Conservation (phyloP, 768 basidiomycete genomes). For the Pisolithus albus region DNA sequence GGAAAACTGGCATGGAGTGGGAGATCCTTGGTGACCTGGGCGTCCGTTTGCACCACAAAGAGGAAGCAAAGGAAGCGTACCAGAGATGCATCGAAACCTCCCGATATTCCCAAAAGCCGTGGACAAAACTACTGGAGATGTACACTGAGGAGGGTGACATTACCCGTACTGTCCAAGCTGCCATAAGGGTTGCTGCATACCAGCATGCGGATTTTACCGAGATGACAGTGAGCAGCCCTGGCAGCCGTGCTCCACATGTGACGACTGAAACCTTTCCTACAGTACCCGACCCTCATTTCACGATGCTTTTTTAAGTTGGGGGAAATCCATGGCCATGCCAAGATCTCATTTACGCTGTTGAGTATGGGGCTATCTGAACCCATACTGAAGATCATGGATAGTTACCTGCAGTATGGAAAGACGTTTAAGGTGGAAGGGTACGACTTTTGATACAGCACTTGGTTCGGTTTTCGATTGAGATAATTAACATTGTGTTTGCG, state of each 20-base stretch:
- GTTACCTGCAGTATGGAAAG: constrained; percentile 82
- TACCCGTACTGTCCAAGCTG: constrained; percentile 82
- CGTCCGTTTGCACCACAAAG: constrained; percentile 89
- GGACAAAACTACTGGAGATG: constrained; percentile 90
- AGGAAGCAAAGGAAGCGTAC: constrained; percentile 97
- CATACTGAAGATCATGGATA: constrained; percentile 89
- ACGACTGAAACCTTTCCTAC: constrained; percentile 7
- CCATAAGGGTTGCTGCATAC: constrained; percentile 89
- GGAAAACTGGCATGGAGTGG: constrained; percentile 97
- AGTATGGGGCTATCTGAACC: constrained; percentile 92
- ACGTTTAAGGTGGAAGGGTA: constrained; percentile 83
- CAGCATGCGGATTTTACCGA: constrained; percentile 86
- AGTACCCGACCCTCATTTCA: constrained; percentile 91
- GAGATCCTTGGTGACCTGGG: constrained; percentile 96
- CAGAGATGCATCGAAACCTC: constrained; percentile 87
- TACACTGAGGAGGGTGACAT: constrained; percentile 97
- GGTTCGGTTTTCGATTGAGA: not conserved
- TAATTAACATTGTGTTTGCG: not conserved
- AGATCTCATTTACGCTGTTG: constrained; percentile 86
- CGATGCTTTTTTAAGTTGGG: constrained; percentile 91
- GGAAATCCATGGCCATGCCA: constrained; percentile 86
- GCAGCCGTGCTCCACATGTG: not conserved
- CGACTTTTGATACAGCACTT: constrained; percentile 49
- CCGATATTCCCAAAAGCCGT: constrained; percentile 85
- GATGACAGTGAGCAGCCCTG: constrained; percentile 58